A percentile compares a stretch with the other conserved stretches of the same genome.
These are phyloP conservation scores for Neopestalotiopsis sp. DNA, from an alignment of 2,329 filamentous ascomycete species.

Conservation along the genomic window DNA sequence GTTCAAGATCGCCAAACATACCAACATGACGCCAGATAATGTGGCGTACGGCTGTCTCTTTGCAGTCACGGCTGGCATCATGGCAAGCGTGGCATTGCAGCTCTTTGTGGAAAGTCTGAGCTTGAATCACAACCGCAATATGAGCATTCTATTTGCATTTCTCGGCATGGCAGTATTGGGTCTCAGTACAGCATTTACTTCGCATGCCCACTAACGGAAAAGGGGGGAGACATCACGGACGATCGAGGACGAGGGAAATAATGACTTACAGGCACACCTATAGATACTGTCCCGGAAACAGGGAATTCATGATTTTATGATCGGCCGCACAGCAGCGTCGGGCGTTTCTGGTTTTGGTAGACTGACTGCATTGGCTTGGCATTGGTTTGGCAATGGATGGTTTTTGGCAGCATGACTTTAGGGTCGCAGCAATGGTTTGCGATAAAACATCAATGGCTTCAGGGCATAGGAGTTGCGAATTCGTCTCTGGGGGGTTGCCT, in stretches of 20 bases:
- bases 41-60: slow-evolving; percentile 82
- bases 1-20: slow-evolving; percentile 73
- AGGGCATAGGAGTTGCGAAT: background rate
- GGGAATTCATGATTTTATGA: slow-evolving; percentile 5
- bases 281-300: slow-evolving; percentile 5
- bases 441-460: background rate
- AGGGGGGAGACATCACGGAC: background rate
- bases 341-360: slow-evolving; percentile 8
- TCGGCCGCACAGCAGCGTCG: background rate
- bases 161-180: slow-evolving; percentile 88
- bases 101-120: slow-evolving; percentile 86
- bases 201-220: slow-evolving; percentile 45
- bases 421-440: background rate
- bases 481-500: no score
- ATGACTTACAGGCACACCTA: background rate
- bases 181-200: slow-evolving; percentile 83
- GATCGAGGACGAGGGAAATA: background rate
- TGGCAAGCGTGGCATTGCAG: slow-evolving; percentile 91
- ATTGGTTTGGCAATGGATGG: background rate
- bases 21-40: slow-evolving; percentile 55
- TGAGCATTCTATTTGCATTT: slow-evolving; percentile 84
- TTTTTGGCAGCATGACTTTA: background rate
- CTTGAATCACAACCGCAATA: slow-evolving; percentile 77
- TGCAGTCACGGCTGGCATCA: slow-evolving; percentile 88
- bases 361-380: background rate